Evolutionary conservation across 805 yeast genomes (phyloP).

Genomic region (Suhomyces prunicola): DNA sequence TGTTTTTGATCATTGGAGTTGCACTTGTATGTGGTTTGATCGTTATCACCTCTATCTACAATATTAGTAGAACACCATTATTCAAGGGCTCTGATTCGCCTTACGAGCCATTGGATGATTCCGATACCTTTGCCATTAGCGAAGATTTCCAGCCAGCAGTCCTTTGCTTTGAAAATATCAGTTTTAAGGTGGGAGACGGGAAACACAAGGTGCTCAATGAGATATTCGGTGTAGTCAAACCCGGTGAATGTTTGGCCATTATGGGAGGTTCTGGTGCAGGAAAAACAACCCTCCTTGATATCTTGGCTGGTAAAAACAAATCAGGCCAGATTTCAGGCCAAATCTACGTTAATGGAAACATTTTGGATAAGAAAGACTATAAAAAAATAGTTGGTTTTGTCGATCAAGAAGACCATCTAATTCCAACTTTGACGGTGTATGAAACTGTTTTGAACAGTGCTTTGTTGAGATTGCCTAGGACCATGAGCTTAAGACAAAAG

Average conservation of each 20-base stretch:
- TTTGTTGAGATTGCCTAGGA: slow-evolving; percentile 74
- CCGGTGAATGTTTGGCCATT: slow-evolving; percentile 88
- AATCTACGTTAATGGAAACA: slow-evolving; percentile 73
- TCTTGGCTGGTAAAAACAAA: slow-evolving; percentile 84
- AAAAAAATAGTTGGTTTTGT: slow-evolving; percentile 84
- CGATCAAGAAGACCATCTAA: slow-evolving; percentile 87
- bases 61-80: slow-evolving; percentile 59
- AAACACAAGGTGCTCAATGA: slow-evolving; percentile 54
- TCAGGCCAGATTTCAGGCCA: slow-evolving; percentile 67
- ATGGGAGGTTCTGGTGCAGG: slow-evolving; percentile 99
- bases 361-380: slow-evolving; percentile 42
- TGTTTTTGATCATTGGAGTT: slow-evolving; percentile 45
- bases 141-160: slow-evolving; percentile 63
- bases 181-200: slow-evolving; percentile 50
- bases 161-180: slow-evolving; percentile 70
- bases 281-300: slow-evolving; percentile 88
- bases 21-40: slow-evolving; percentile 42
- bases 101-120: slow-evolving; percentile 29
- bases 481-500: slow-evolving; percentile 72
- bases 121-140: slow-evolving; percentile 41
- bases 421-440: slow-evolving; percentile 92
- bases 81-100: slow-evolving; percentile 37
- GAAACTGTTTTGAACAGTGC: slow-evolving; percentile 96
- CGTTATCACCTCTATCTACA: slow-evolving; percentile 42
- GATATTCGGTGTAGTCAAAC: slow-evolving; percentile 73